Conservation (phyloP, 805 yeast species). For the Barnettozyma vustinii region DNA sequence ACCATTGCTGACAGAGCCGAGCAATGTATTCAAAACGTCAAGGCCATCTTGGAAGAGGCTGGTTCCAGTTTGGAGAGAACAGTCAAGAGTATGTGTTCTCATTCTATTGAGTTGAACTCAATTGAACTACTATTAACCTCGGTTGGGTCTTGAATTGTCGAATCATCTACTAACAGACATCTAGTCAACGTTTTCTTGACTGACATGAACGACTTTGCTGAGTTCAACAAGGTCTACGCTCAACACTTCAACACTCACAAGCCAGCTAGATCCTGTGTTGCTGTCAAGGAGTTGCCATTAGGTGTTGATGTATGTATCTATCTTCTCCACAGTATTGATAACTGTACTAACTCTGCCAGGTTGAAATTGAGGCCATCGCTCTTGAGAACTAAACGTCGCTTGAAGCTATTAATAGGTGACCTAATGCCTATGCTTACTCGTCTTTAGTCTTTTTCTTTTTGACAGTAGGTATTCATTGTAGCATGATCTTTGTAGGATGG, state of each 20-base stretch:
- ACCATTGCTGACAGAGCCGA: slow-evolving; percentile 72
- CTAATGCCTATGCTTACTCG: no score
- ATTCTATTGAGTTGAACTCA: neutral
- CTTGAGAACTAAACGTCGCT: slow-evolving; percentile 41
- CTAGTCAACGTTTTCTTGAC: slow-evolving; percentile 73
- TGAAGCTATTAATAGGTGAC: no score
- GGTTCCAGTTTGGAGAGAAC: slow-evolving; percentile 79
- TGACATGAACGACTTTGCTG: slow-evolving; percentile 82
- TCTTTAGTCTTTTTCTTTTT: no score
- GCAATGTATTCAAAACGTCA: slow-evolving; percentile 63
- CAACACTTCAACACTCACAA: slow-evolving; percentile 69
- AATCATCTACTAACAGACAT: slow-evolving; percentile 8
- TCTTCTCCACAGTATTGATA: neutral
- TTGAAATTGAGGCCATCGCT: slow-evolving; percentile 93
- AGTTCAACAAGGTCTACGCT: slow-evolving; percentile 80
- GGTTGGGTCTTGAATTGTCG: neutral
- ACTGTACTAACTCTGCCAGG: slow-evolving; percentile 16
- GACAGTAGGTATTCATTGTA: no score
- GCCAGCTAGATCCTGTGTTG: slow-evolving; percentile 98
- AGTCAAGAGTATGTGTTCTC: slow-evolving; percentile 53
- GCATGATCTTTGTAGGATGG: no score
- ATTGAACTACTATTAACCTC: no score
- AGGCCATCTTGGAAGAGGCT: slow-evolving; percentile 74
- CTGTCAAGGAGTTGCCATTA: slow-evolving; percentile 86
- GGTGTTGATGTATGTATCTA: slow-evolving; percentile 50